Conservation (phyloP, 345 rosid genomes). For the Diplotaxis tenuifolia region DNA sequence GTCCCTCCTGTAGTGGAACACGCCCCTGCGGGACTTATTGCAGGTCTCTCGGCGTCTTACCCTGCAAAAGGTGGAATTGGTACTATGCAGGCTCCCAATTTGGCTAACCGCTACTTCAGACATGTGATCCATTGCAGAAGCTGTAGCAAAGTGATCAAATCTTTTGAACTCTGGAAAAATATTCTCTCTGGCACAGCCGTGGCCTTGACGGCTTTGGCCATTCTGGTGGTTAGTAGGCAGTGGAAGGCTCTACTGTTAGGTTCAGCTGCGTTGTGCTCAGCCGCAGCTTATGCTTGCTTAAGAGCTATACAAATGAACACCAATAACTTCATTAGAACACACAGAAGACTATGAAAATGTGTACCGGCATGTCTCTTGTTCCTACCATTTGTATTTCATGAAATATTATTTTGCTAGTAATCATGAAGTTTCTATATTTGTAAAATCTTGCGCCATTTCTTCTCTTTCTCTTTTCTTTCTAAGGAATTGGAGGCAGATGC, state of each 20-base stretch:
- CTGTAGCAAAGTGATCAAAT: conserved; percentile 59
- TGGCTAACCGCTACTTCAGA: conserved; percentile 75
- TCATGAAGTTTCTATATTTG: neutral
- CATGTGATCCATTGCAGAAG: conserved; percentile 88
- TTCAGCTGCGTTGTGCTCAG: conserved; percentile 57
- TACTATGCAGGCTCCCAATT: conserved; percentile 74
- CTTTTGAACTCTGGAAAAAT: conserved; percentile 63
- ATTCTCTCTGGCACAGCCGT: conserved; percentile 46
- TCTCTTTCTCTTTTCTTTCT: neutral
- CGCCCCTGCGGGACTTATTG: conserved; percentile 85
- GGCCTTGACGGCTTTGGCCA: conserved; percentile 55
- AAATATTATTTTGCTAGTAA: neutral
- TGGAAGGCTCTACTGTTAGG: conserved; percentile 66
- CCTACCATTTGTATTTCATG: neutral
- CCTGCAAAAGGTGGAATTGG: conserved; percentile 85
- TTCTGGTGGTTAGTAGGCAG: conserved; percentile 62
- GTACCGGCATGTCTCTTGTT: neutral
- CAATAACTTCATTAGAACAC: conserved; percentile 81
- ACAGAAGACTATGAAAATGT: conserved; percentile 62
- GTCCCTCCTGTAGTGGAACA: conserved; percentile 82
- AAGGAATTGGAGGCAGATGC: neutral
- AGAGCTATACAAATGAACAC: conserved; percentile 70
- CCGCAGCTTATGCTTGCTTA: conserved; percentile 61
- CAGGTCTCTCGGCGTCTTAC: conserved; percentile 61
- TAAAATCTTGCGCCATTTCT: neutral